A percentile compares a stretch with the other conserved stretches of the same genome.
These are phyloP conservation scores for Chenopodium album DNA, from an alignment of 148 eudicot species.

Conservation along the genomic window DNA sequence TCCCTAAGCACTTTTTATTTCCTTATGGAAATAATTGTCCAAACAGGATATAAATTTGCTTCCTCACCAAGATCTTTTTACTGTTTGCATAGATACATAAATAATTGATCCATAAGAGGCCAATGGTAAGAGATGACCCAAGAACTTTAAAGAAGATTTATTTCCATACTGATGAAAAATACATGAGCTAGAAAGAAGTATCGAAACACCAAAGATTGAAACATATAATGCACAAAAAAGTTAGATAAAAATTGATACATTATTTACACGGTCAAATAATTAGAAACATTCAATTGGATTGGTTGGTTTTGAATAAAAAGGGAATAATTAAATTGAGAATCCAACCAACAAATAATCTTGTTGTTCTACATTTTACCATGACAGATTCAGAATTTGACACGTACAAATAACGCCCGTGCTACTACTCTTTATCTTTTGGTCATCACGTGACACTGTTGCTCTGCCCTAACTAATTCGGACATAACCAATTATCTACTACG, in stretches of 20 bases:
- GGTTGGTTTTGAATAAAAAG: neutral
- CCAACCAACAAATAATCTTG: neutral
- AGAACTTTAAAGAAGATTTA: neutral
- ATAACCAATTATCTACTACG: neutral
- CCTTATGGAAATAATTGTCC: no score
- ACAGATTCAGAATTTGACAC: neutral
- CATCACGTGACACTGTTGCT: constrained; percentile 12
- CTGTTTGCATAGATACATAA: neutral
- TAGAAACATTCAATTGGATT: constrained; percentile 1
- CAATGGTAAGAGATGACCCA: neutral
- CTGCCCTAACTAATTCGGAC: constrained; percentile 5
- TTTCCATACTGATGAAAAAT: neutral
- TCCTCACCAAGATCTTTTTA: no score
- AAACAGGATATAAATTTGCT: no score
- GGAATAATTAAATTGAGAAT: neutral
- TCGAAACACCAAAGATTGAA: neutral
- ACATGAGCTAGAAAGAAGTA: neutral
- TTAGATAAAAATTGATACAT: neutral
- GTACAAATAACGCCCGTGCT: constrained; percentile 19
- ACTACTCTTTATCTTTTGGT: neutral
- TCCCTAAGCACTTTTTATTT: no score
- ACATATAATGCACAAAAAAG: neutral
- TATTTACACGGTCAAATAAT: neutral
- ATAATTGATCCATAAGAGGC: neutral
- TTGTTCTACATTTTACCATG: neutral